These are phyloP conservation scores for Solanum hybrid DNA, from an alignment of 305 asterid species.

Conservation along the genomic window DNA sequence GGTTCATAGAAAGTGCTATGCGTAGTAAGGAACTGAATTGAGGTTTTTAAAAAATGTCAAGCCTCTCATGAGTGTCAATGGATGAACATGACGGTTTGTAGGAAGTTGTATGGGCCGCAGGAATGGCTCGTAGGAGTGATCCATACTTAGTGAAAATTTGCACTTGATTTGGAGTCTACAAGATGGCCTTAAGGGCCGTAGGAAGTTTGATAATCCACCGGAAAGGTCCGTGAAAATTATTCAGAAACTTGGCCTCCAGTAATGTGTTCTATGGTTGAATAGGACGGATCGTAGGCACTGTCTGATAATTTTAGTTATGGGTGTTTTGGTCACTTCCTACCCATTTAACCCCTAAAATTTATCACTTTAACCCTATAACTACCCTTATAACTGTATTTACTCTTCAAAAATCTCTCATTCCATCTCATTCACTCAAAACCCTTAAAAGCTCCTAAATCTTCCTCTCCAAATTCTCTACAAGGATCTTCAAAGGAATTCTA, in stretches of 20 bases:
- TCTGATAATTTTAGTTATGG: neutral
- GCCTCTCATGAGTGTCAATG: neutral
- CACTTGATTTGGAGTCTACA: neutral
- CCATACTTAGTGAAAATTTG: neutral
- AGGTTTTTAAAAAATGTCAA: neutral
- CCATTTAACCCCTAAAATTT: neutral
- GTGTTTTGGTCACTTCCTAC: neutral
- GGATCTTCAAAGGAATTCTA: neutral
- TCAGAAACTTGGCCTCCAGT: neutral
- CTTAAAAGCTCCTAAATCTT: neutral
- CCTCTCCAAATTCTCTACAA: neutral
- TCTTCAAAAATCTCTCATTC: neutral
- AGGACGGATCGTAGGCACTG: neutral
- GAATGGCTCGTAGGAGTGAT: neutral
- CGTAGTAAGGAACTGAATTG: neutral
- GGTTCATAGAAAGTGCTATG: neutral
- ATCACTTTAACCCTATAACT: neutral
- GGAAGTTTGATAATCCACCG: neutral
- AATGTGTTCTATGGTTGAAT: neutral
- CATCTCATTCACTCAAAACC: neutral
- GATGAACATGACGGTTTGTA: neutral
- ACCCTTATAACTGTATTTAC: neutral
- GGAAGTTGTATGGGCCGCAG: neutral
- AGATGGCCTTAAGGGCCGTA: neutral
- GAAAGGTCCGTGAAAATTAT: neutral